Conservation (phyloP, 2,329 filamentous ascomycete species). For the Ceratocystis alfenasii region DNA sequence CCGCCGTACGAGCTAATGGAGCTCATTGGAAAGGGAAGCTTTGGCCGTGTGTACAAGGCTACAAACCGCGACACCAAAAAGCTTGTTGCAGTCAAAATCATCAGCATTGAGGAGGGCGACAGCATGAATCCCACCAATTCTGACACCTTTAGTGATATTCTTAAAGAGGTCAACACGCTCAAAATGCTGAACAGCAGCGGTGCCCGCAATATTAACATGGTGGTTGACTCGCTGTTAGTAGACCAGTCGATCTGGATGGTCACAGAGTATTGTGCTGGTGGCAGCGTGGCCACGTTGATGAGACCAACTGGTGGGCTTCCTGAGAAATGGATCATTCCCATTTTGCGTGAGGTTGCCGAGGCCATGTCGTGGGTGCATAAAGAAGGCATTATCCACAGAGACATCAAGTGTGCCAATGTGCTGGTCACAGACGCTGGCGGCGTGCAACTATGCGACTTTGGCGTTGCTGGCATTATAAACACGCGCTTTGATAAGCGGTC, state of each 20-base stretch:
- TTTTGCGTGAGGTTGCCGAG: constrained; percentile 38
- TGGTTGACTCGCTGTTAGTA: constrained; percentile 51
- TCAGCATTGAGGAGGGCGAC: constrained; percentile 62
- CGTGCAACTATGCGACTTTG: constrained; percentile 57
- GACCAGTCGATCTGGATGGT: constrained; percentile 57
- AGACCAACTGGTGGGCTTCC: constrained; percentile 38
- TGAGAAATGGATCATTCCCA: constrained; percentile 42
- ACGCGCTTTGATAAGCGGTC: constrained; percentile 50
- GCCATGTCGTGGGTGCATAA: constrained; percentile 40
- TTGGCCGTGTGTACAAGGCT: constrained; percentile 54
- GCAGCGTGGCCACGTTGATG: constrained; percentile 49
- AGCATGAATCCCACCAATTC: constrained; percentile 44
- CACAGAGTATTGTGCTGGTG: constrained; percentile 56
- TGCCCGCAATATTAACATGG: constrained; percentile 52
- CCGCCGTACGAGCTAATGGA: constrained; percentile 50
- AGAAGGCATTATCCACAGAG: constrained; percentile 41
- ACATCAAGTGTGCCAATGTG: constrained; percentile 50
- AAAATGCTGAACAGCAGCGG: constrained; percentile 49
- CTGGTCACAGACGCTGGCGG: constrained; percentile 51
- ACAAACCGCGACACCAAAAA: constrained; percentile 29
- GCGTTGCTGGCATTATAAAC: constrained; percentile 52
- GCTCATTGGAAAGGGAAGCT: constrained; percentile 55
- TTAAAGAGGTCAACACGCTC: constrained; percentile 43
- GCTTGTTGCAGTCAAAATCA: constrained; percentile 59
- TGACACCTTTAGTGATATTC: constrained; percentile 41